Conservation (phyloP, 164 flowering plant species). For the Taxillus chinensis region DNA sequence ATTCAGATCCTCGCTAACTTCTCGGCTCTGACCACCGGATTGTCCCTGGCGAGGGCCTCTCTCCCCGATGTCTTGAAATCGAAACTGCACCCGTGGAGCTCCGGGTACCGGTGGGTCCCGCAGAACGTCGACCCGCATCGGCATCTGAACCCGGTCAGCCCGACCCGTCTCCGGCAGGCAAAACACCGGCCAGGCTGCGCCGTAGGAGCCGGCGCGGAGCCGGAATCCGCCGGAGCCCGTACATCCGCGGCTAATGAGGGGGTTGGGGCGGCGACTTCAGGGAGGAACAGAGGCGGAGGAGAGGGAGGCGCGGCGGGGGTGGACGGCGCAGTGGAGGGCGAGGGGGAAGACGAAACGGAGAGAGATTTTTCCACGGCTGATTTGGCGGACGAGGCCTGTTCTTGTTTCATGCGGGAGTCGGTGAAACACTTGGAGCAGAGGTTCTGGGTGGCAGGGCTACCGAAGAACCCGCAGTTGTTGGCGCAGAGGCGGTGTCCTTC, state of each 20-base stretch:
- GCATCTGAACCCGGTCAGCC: slow-evolving; percentile 62
- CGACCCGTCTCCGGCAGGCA: slow-evolving; percentile 48
- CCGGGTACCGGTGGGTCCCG: slow-evolving; percentile 68
- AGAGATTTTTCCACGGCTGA: slow-evolving; percentile 36
- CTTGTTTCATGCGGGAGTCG: slow-evolving; percentile 40
- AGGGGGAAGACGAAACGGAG: slow-evolving; percentile 10
- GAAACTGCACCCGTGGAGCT: slow-evolving; percentile 54
- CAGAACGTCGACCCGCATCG: slow-evolving; percentile 59
- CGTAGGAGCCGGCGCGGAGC: not conserved
- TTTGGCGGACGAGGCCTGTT: slow-evolving; percentile 38
- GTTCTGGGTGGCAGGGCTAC: slow-evolving; percentile 51
- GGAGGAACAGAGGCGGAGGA: slow-evolving; percentile 8
- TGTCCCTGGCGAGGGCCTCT: slow-evolving; percentile 54
- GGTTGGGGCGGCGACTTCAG: slow-evolving; percentile 7
- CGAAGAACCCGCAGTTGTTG: slow-evolving; percentile 77
- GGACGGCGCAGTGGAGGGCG: slow-evolving; percentile 5
- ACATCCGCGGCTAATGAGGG: no score
- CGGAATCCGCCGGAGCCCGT: not conserved
- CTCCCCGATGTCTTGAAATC: slow-evolving; percentile 55
- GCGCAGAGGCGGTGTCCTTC: slow-evolving; percentile 61
- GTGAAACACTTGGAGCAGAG: slow-evolving; percentile 72
- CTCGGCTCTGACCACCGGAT: slow-evolving; percentile 53
- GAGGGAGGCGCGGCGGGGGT: not conserved
- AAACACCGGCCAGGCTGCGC: slow-evolving; percentile 33
- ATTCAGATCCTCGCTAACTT: slow-evolving; percentile 43